Percentiles rank a stretch among this genome's conserved stretches.
phyloP scores from a whole-genome alignment of 1,139 yeast genomes.

The Yamadazyma trypodendri region DNA sequence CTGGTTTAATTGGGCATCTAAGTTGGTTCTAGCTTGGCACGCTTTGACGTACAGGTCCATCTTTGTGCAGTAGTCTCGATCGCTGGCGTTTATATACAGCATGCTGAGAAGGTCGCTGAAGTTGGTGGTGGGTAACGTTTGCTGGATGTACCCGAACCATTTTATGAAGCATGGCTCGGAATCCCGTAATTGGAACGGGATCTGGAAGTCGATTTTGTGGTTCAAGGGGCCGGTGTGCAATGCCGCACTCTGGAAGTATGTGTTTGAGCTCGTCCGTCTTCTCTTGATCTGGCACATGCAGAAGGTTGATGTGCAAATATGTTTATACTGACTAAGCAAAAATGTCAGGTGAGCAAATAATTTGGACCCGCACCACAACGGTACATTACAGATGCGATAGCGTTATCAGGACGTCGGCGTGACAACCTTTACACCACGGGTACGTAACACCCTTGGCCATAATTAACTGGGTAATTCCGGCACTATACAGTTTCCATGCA shows the following conservation, averaged over 20 bases:
- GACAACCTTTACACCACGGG: too few species aligned
- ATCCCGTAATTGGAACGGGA: slow-evolving; percentile 12
- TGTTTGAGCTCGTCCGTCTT: neutral
- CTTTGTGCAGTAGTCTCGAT: slow-evolving; percentile 9
- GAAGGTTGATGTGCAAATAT: neutral
- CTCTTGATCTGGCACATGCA: neutral
- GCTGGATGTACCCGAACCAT: slow-evolving; percentile 13
- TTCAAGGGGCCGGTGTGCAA: neutral
- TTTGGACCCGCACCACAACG: too few species aligned
- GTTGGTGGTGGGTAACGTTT: slow-evolving; percentile 10
- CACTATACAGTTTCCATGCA: too few species aligned
- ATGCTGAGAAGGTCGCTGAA: slow-evolving; percentile 11
- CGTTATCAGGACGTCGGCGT: too few species aligned
- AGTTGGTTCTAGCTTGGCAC: slow-evolving; percentile 5
- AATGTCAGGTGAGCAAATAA: neutral
- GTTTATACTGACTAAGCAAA: neutral
- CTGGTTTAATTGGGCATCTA: slow-evolving; percentile 10
- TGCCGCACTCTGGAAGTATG: neutral
- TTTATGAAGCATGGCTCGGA: slow-evolving; percentile 12
- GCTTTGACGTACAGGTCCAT: slow-evolving; percentile 5
- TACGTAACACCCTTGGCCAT: too few species aligned
- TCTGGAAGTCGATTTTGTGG: slow-evolving; percentile 10
- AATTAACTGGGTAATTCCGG: too few species aligned
- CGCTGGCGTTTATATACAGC: slow-evolving; percentile 11
- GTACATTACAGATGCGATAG: too few species aligned